Evolutionary conservation across 768 basidiomycete genomes (phyloP).

Genomic region (Solioccasus polychromus): DNA sequence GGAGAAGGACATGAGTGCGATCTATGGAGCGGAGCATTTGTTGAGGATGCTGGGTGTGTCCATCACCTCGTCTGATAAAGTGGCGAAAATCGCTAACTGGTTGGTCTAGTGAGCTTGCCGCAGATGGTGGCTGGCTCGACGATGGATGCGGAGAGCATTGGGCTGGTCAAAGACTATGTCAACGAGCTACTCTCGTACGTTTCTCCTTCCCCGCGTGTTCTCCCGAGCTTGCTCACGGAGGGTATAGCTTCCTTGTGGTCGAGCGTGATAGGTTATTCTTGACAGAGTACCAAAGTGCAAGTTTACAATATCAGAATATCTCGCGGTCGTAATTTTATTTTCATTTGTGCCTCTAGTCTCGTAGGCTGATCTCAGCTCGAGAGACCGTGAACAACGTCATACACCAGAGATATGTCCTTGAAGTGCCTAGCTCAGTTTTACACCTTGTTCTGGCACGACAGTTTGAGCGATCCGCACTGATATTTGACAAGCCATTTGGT

Average conservation of each 20-base stretch:
- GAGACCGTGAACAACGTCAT: constrained; percentile 1
- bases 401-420: not conserved
- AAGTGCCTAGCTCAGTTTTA: too few relatives aligned
- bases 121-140: constrained; percentile 85
- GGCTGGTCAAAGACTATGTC: constrained; percentile 82
- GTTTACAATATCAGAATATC: constrained; percentile 77
- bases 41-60: constrained; percentile 84
- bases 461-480: too few relatives aligned
- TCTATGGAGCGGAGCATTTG: constrained; percentile 95
- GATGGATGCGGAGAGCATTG: constrained; percentile 87
- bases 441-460: too few relatives aligned
- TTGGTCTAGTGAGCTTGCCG: constrained; percentile 78
- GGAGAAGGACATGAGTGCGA: constrained; percentile 82
- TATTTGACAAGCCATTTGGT: too few relatives aligned
- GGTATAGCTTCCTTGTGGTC: constrained; percentile 69
- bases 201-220: not conserved
- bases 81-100: constrained; percentile 7
- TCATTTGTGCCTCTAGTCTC: not conserved
- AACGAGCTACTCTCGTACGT: constrained; percentile 81
- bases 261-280: constrained; percentile 74
- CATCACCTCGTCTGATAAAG: not conserved
- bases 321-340: constrained; percentile 56
- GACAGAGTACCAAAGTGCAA: constrained; percentile 74
- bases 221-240: not conserved
- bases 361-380: not conserved